Percentiles rank a stretch among this genome's conserved stretches.
phyloP scores from a whole-genome alignment of 495 filamentous ascomycete genomes.

The Aspergillus indologenus region DNA sequence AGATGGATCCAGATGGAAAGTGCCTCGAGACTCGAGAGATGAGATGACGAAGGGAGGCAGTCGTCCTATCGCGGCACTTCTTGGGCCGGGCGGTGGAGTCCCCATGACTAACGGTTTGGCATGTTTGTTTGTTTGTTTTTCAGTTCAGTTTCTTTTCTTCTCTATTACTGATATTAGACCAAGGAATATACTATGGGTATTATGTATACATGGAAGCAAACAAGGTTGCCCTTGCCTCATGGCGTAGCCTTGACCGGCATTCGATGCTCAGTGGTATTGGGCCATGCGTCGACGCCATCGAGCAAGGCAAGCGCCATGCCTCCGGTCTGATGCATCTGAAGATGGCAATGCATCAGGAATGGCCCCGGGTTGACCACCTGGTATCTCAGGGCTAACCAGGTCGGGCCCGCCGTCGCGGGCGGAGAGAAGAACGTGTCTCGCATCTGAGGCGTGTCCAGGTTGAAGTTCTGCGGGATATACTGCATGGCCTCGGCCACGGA shows the following conservation, averaged over 20 bases:
- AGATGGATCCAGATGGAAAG: background rate
- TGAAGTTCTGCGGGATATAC: slow-evolving; percentile 46
- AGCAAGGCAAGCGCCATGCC: slow-evolving; percentile 56
- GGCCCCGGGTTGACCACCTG: slow-evolving; percentile 57
- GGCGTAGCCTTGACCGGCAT: slow-evolving; percentile 1
- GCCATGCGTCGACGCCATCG: slow-evolving; percentile 58
- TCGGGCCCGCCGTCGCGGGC: slow-evolving; percentile 21
- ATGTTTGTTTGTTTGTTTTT: background rate
- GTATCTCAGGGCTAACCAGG: slow-evolving; percentile 56
- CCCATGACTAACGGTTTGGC: background rate
- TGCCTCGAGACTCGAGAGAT: background rate
- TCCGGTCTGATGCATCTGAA: slow-evolving; percentile 54
- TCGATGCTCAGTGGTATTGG: slow-evolving; percentile 14
- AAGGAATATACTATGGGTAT: background rate
- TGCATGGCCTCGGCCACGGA: slow-evolving; percentile 52
- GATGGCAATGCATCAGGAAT: slow-evolving; percentile 60
- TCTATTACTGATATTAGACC: background rate
- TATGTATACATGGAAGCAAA: background rate
- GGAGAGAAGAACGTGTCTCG: slow-evolving; percentile 49
- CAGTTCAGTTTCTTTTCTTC: background rate
- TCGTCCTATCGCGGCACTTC: background rate
- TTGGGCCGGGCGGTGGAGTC: background rate
- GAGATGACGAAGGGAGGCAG: background rate
- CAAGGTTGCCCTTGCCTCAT: background rate
- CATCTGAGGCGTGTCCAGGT: slow-evolving; percentile 50